These are phyloP conservation scores for Coprinellus aureogranulatus DNA, from an alignment of 768 basidiomycete species.

Conservation along the genomic window DNA sequence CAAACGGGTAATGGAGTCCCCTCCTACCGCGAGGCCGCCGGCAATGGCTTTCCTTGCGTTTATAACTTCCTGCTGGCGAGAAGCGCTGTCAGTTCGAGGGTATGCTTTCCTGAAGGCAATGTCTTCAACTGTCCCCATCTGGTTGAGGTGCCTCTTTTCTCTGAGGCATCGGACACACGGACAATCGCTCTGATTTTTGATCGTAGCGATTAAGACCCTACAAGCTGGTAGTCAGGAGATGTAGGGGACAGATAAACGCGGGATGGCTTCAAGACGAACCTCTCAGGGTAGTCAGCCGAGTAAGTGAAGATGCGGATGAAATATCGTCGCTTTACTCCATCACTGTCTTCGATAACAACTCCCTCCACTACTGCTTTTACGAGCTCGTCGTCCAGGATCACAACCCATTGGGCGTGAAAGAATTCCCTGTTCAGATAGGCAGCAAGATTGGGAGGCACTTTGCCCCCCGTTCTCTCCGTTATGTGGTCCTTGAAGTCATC, in stretches of 20 bases:
- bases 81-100: background rate
- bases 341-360: constrained; percentile 1
- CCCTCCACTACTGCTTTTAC: background rate
- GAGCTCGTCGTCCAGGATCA: constrained; percentile 4
- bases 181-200: too few species aligned
- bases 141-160: too few species aligned
- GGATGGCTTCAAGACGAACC: constrained; percentile 2
- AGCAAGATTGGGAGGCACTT: background rate
- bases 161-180: too few species aligned
- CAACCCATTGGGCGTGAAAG: constrained; percentile 3
- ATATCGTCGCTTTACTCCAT: background rate
- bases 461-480: background rate
- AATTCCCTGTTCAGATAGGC: background rate
- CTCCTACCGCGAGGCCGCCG: background rate
- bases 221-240: background rate
- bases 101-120: too few species aligned
- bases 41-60: background rate
- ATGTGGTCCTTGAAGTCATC: constrained; percentile 4
- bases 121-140: too few species aligned
- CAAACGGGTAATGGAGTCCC: background rate
- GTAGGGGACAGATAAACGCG: too few species aligned
- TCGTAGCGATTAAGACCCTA: too few species aligned
- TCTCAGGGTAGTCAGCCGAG: constrained; percentile 10
- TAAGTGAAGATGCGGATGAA: constrained; percentile 8
- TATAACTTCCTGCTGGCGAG: background rate